A percentile compares a stretch with the other conserved stretches of the same genome.
These are phyloP conservation scores for Penicillium glabrum DNA, from an alignment of 2,329 filamentous ascomycete genomes.

Conservation along the genomic window DNA sequence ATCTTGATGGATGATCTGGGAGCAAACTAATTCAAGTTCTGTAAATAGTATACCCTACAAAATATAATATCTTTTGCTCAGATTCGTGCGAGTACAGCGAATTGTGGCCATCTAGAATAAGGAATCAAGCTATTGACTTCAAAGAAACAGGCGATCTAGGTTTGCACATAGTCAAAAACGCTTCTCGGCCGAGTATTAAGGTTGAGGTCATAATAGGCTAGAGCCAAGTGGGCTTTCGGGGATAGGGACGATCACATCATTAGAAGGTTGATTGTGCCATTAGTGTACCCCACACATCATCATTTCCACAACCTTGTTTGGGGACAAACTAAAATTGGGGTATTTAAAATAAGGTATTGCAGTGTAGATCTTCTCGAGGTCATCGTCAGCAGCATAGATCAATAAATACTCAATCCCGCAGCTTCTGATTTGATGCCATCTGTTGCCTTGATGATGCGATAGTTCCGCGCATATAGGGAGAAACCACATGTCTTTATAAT, in stretches of 20 bases:
- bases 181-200: slow-evolving; percentile 1
- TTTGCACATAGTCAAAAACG: background rate
- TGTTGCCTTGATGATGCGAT: slow-evolving; percentile 9
- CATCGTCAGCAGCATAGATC: background rate
- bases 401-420: background rate
- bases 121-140: background rate
- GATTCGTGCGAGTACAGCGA: background rate
- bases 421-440: slow-evolving; percentile 2
- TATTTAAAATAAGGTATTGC: background rate
- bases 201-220: background rate
- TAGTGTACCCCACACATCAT: background rate
- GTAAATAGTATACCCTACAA: background rate
- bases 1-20: background rate
- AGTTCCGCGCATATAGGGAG: background rate
- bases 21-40: background rate
- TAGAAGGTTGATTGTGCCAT: slow-evolving; percentile 11
- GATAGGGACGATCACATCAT: slow-evolving; percentile 18
- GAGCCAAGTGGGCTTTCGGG: background rate
- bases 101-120: background rate
- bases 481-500: background rate
- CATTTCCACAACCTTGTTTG: background rate
- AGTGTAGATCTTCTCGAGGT: background rate
- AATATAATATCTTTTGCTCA: background rate
- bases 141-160: background rate
- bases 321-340: background rate